Base-by-base conservation (phyloP, 169 alveolate species). In the Plasmodium billcollinsi region DNA sequence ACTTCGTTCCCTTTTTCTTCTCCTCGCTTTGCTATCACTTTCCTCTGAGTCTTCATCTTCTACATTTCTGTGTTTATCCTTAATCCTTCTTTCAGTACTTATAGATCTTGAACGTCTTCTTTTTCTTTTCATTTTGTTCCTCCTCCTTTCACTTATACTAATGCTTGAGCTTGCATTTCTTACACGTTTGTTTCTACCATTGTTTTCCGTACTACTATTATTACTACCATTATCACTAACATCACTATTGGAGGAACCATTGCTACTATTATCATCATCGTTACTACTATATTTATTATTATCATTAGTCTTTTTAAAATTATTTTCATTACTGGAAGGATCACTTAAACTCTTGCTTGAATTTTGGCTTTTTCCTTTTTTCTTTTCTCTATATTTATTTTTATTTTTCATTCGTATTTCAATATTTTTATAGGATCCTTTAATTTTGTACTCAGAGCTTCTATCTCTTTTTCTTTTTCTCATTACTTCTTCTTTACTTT, bases 361-460 rank as follows among this genome's bases (percentile, higher is more conserved):
- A 39, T 29, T 8, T 3, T 26, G 24, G 0, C 47, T 20, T n/a
- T 24, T 14, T 47, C 6, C 21, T 47, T 7, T 33, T 15, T 47
- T 52, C 54, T 43, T 63, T 26, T 73, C 83, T 24, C 67, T 72
- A 24, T 15, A 18, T 15, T 70, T 65, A 45, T 78, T 33, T 24
- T 71, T 66, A 43, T 76, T 70, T 54, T 52, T 65, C 71, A 65
- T 66, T n/a, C 89, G 72, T 20, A 78, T 59, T 49, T 78, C 89
- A 2, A 78, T 71, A 78, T 78, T 50, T 7, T 49, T 50, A 66
- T 66, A 70, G 12, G 75, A 1, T 12, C 72, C 78, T n/a, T 39
- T 65, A 47, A 78, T 26, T 66, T 70, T 78, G 29, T 66, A 43
- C 54, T 78, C 76, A 18, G 21, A 24, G 21, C 78, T 78, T 12